These are phyloP conservation scores for Solanum chacoense DNA, from an alignment of 305 asterid species.

Conservation along the genomic window DNA sequence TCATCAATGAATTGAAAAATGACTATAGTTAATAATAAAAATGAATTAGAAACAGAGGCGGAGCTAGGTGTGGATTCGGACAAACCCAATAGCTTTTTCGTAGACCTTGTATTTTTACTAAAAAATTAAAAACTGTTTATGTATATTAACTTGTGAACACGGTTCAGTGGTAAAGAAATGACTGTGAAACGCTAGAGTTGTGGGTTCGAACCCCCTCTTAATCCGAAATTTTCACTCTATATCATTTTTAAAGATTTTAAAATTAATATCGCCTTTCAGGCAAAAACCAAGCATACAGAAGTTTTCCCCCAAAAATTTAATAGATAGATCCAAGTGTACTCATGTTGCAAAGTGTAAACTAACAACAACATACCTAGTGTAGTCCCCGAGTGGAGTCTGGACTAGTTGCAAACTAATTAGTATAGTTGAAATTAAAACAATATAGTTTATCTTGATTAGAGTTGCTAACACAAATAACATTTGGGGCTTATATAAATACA, in stretches of 20 bases:
- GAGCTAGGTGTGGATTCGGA: no score
- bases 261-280: not conserved
- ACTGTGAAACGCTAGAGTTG: no score
- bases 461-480: not conserved
- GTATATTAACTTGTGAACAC: no score
- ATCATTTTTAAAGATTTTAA: rapidly evolving
- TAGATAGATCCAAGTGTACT: not conserved
- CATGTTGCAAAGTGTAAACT: not conserved
- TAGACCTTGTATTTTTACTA: no score
- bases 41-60: no score
- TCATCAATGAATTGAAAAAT: not conserved
- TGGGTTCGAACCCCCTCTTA: no score
- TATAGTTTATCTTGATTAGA: not conserved
- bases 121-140: no score
- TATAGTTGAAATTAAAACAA: not conserved
- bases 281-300: not conserved
- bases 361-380: not conserved
- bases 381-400: not conserved
- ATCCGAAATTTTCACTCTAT: not conserved
- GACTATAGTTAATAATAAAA: no score
- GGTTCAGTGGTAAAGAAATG: no score
- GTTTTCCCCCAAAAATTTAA: not conserved
- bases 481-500: not conserved
- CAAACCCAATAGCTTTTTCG: no score
- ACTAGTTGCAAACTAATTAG: not conserved